Evolutionary conservation across 2,329 filamentous ascomycete genomes (phyloP).

Genomic region (Exophiala oligosperma): DNA sequence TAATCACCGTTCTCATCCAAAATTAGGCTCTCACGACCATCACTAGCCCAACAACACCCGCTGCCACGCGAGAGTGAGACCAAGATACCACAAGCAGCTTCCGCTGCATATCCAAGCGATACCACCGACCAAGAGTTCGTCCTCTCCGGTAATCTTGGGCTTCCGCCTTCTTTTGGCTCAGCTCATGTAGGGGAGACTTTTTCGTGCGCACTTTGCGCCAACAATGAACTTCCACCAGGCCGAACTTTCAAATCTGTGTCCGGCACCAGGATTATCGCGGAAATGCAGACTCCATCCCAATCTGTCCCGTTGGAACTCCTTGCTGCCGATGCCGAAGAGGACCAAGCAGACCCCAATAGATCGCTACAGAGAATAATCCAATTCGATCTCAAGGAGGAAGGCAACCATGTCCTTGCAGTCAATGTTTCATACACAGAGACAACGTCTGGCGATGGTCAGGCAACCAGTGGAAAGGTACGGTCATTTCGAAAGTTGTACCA

Average conservation of each 20-base stretch:
- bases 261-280: constrained; percentile 79
- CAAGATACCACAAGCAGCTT: constrained; percentile 61
- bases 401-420: constrained; percentile 88
- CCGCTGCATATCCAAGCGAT: constrained; percentile 68
- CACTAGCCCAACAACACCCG: constrained; percentile 45
- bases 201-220: constrained; percentile 91
- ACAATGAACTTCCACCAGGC: constrained; percentile 68
- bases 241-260: constrained; percentile 56
- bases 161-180: constrained; percentile 88
- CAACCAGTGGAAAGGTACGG: constrained; percentile 64
- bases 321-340: constrained; percentile 27
- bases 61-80: constrained; percentile 45
- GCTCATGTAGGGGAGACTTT: constrained; percentile 96
- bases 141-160: constrained; percentile 61
- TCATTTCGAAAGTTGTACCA: constrained; percentile 96
- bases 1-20: constrained; percentile 5
- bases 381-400: constrained; percentile 91
- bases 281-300: constrained; percentile 90
- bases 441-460: constrained; percentile 46
- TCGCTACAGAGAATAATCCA: constrained; percentile 79
- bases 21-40: constrained; percentile 72
- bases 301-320: constrained; percentile 63
- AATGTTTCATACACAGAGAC: constrained; percentile 94
- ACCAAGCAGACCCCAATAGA: constrained; percentile 47
- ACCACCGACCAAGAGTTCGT: constrained; percentile 53